phyloP scores from a whole-genome alignment of 768 basidiomycete species.

The Kwoniella sp. region DNA sequence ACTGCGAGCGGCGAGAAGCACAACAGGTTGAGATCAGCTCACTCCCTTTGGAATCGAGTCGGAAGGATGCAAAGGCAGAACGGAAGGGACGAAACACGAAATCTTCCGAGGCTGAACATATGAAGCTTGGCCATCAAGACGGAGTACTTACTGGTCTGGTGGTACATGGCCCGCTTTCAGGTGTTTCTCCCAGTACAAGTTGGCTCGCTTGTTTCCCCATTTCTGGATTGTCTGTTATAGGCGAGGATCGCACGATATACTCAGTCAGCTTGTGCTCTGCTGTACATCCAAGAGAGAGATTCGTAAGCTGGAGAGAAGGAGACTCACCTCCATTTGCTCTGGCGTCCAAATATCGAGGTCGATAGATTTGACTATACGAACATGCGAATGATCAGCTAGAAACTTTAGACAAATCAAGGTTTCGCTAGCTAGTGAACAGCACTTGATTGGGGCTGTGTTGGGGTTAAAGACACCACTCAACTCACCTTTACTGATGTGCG shows the following conservation, averaged over 20 bases:
- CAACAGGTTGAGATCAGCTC: too few species aligned
- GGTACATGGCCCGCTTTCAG: constrained; percentile 87
- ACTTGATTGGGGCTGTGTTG: too few species aligned
- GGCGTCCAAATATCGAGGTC: constrained; percentile 98
- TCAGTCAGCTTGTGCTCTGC: constrained; percentile 6
- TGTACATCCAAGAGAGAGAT: background rate
- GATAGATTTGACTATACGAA: constrained; percentile 75
- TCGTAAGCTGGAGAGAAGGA: background rate
- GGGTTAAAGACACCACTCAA: too few species aligned
- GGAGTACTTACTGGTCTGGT: constrained; percentile 79
- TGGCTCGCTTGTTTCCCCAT: constrained; percentile 93
- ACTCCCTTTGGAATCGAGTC: too few species aligned
- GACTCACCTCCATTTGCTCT: constrained; percentile 87
- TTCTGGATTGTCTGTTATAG: constrained; percentile 64
- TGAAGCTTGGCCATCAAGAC: background rate
- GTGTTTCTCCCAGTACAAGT: constrained; percentile 96
- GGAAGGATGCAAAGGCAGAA: too few species aligned
- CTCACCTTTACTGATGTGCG: constrained; percentile 80
- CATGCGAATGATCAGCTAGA: background rate
- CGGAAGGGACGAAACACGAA: too few species aligned
- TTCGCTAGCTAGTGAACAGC: too few species aligned
- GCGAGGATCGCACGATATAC: background rate
- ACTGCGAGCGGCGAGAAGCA: constrained; percentile 62
- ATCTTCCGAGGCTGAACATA: too few species aligned
- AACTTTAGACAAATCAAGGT: too few species aligned